Conservation (phyloP, 345 rosid species). For the Populus pruinosa region DNA sequence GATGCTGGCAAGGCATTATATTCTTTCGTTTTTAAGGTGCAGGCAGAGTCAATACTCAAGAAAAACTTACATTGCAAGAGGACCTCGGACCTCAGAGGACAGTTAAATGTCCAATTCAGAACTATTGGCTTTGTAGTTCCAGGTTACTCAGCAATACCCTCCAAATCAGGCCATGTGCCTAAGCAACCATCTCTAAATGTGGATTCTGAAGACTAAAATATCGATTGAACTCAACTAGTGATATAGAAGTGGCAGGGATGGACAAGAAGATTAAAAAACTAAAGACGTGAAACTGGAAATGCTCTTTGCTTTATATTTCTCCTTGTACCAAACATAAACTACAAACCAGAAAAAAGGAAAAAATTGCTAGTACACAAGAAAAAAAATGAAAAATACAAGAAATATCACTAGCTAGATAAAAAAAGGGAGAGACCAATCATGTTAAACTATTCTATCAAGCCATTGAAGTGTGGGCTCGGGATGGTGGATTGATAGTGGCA, state of each 20-base stretch:
- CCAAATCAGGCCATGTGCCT: not conserved
- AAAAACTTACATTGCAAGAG: not conserved
- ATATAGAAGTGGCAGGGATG: not conserved
- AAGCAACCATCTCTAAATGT: not conserved
- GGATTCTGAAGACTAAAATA: not conserved
- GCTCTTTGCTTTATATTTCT: not conserved
- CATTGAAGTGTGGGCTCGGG: not conserved
- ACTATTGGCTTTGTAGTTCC: not conserved
- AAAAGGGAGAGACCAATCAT: not conserved
- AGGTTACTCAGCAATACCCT: not conserved
- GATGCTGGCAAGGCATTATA: not conserved
- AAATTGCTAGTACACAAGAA: not conserved
- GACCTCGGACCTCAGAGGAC: not conserved
- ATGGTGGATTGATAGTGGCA: not conserved
- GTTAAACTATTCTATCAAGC: not conserved
- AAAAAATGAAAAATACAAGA: not conserved
- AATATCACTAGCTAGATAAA: not conserved
- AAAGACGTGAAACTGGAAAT: not conserved
- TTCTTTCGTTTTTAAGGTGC: not conserved
- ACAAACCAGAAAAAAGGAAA: not conserved
- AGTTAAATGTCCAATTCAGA: not conserved
- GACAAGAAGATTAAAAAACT: no score
- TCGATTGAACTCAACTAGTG: not conserved
- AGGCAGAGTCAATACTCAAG: not conserved
- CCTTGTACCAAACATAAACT: not conserved